Percentiles rank a stretch among this genome's conserved stretches.
phyloP scores from a whole-genome alignment of 257 asterid species.

The Ballota nigra region DNA sequence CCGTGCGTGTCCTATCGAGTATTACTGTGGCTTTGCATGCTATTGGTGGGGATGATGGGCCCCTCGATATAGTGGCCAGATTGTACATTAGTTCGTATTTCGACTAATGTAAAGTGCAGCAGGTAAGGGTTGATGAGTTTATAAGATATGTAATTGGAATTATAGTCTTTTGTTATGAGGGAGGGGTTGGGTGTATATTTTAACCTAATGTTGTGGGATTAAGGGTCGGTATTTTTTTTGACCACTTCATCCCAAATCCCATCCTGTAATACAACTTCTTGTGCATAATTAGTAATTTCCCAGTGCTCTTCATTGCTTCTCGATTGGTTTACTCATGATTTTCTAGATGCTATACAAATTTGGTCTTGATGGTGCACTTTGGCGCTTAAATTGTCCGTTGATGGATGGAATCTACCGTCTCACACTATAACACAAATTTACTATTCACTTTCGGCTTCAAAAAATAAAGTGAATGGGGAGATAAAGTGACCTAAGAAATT shows the following conservation, averaged over 20 bases:
- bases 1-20: slow-evolving; percentile 56
- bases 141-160: background rate
- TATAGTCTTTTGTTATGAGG: background rate
- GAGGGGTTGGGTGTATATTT: slow-evolving; percentile 12
- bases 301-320: background rate
- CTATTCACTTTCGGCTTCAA: too few species aligned
- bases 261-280: background rate
- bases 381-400: too few species aligned
- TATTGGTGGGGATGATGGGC: slow-evolving; percentile 76
- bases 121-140: background rate
- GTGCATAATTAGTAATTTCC: background rate
- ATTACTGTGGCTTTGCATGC: slow-evolving; percentile 75
- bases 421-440: too few species aligned
- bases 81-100: slow-evolving; percentile 63
- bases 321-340: background rate
- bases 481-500: too few species aligned
- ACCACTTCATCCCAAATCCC: slow-evolving; percentile 16
- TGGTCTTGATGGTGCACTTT: too few species aligned
- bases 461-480: too few species aligned
- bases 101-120: background rate
- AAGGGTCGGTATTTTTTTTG: slow-evolving; percentile 26
- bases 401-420: too few species aligned
- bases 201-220: slow-evolving; percentile 13
- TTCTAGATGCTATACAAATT: background rate
- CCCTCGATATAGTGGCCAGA: slow-evolving; percentile 73